Evolutionary conservation across 805 yeast species (phyloP).

Genomic region (Cephaloascus albidus): DNA sequence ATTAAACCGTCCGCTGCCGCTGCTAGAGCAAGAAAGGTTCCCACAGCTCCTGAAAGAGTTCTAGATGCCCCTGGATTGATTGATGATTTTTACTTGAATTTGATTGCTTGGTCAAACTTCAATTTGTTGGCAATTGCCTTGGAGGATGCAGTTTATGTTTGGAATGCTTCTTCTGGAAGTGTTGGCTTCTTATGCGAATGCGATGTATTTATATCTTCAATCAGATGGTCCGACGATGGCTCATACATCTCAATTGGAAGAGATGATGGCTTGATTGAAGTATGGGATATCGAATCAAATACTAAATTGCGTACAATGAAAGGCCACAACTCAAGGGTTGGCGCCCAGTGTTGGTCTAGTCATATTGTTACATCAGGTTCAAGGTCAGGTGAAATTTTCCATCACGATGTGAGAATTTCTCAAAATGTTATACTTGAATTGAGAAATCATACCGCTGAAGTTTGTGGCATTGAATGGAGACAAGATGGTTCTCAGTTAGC

Average conservation of each 20-base stretch:
- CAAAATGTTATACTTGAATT: slow-evolving; percentile 58
- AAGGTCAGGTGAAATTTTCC: slow-evolving; percentile 74
- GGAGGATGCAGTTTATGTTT: slow-evolving; percentile 73
- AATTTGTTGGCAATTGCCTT: slow-evolving; percentile 85
- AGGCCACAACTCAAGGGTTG: slow-evolving; percentile 68
- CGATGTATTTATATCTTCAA: slow-evolving; percentile 51
- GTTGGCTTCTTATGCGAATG: slow-evolving; percentile 64
- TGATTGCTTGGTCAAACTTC: slow-evolving; percentile 79
- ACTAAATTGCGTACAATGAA: slow-evolving; percentile 72
- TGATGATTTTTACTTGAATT: slow-evolving; percentile 86
- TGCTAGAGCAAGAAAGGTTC: slow-evolving; percentile 66
- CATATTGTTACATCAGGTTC: slow-evolving; percentile 81
- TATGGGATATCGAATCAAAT: slow-evolving; percentile 85
- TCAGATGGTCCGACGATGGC: slow-evolving; percentile 90
- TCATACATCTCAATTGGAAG: slow-evolving; percentile 77
- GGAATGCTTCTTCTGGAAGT: slow-evolving; percentile 82
- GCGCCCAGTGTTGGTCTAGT: slow-evolving; percentile 76
- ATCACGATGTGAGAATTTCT: slow-evolving; percentile 85
- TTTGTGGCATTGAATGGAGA: slow-evolving; percentile 87
- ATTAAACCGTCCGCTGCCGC: slow-evolving; percentile 30
- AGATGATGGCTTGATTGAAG: slow-evolving; percentile 76
- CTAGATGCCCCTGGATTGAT: slow-evolving; percentile 92
- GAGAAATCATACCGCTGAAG: slow-evolving; percentile 73
- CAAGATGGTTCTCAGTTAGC: slow-evolving; percentile 79
- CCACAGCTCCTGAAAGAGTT: slow-evolving; percentile 85